These are phyloP conservation scores for Parascedosporium putredinis DNA, from an alignment of 2,329 filamentous ascomycete species.

Conservation along the genomic window DNA sequence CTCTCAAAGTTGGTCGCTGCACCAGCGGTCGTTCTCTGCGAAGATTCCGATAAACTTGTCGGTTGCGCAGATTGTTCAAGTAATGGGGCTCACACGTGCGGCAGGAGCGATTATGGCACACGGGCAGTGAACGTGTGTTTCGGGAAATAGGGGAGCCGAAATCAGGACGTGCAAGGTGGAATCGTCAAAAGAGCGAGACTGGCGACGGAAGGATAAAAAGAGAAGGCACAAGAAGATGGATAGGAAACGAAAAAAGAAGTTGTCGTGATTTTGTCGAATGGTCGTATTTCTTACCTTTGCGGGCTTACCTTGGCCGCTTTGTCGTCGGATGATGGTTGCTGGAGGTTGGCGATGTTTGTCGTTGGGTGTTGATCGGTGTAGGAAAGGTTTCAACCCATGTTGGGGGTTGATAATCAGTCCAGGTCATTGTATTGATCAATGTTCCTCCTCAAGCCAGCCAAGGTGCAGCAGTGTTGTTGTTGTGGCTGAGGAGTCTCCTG, in stretches of 20 bases:
- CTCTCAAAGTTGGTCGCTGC: no score
- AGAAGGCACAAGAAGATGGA: neutral
- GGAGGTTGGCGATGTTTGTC: constrained; percentile 4
- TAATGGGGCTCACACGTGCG: no score
- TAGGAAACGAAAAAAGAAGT: neutral
- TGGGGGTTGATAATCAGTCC: neutral
- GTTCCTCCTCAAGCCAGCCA: no score
- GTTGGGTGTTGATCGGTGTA: neutral
- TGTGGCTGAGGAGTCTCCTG: constrained; percentile 8
- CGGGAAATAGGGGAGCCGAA: no score
- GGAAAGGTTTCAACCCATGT: constrained; percentile 1
- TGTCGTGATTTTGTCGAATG: neutral
- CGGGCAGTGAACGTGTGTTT: no score
- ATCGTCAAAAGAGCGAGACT: no score
- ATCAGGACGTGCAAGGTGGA: no score
- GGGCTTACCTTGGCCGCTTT: constrained; percentile 3
- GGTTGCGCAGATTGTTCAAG: no score
- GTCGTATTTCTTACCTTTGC: constrained; percentile 2
- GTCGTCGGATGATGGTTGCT: neutral
- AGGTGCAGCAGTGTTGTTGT: constrained; percentile 7
- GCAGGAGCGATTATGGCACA: no score
- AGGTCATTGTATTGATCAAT: no score
- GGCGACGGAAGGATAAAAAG: neutral
- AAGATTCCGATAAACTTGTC: no score
- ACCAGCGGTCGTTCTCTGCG: no score